phyloP scores from a whole-genome alignment of 768 basidiomycete species.

The Phylloporus sp. region DNA sequence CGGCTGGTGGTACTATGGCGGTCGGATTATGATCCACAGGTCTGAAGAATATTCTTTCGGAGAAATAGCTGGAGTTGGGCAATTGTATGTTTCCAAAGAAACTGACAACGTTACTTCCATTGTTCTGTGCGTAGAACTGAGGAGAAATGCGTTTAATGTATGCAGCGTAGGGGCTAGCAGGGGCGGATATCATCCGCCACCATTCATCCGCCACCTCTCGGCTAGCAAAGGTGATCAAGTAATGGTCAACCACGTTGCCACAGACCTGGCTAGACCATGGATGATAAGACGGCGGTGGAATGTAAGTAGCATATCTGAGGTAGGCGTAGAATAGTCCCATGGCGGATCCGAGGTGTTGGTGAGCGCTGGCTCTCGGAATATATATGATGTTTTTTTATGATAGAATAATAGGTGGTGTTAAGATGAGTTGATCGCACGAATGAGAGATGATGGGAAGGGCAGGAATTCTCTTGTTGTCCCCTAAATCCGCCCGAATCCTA shows the following conservation, averaged over 20 bases:
- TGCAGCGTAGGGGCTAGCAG: neutral
- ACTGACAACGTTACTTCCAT: neutral
- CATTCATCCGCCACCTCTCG: neutral
- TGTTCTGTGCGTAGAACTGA: neutral
- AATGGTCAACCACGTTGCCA: neutral
- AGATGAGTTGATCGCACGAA: too few relatives aligned
- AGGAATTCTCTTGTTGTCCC: too few relatives aligned
- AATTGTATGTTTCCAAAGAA: neutral
- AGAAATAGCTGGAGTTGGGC: neutral
- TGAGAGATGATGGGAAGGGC: too few relatives aligned
- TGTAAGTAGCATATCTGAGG: neutral
- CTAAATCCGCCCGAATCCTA: too few relatives aligned
- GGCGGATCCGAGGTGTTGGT: too few relatives aligned
- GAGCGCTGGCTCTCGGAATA: too few relatives aligned
- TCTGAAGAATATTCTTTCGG: neutral
- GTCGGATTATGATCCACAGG: too few relatives aligned
- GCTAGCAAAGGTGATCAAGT: slow-evolving; percentile 4
- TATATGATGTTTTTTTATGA: too few relatives aligned
- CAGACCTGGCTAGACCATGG: neutral
- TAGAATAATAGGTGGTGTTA: too few relatives aligned
- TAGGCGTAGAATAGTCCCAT: neutral
- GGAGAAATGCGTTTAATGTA: neutral
- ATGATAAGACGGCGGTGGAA: neutral
- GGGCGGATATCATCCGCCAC: neutral
- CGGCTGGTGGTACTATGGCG: neutral